phyloP scores from a whole-genome alignment of 1,284 basidiomycete genomes.

The Trichosporon coremiiforme region DNA sequence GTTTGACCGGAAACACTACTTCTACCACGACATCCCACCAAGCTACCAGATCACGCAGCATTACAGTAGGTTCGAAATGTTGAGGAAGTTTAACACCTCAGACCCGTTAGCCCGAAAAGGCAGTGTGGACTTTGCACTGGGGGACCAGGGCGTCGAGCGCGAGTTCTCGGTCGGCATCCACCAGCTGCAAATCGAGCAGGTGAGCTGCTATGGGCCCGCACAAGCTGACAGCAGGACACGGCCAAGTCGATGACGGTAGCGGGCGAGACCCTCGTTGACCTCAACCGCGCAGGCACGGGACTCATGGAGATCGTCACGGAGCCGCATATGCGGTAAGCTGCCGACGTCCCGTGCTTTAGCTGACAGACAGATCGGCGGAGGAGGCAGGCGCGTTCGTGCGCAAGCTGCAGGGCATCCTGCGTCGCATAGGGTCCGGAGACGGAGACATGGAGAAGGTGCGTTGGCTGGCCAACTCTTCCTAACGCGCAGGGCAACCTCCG shows the following conservation, averaged over 20 bases:
- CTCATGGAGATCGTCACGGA: constrained; percentile 96
- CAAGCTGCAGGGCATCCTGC: constrained; percentile 76
- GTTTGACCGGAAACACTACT: constrained; percentile 98
- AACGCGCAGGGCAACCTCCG: constrained; percentile 76
- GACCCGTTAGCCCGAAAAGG: constrained; percentile 81
- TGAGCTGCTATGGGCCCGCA: constrained; percentile 49
- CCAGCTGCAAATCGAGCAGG: constrained; percentile 96
- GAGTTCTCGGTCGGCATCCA: constrained; percentile 69
- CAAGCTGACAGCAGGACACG: constrained; percentile 69
- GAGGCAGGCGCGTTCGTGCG: constrained; percentile 89
- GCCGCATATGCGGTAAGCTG: constrained; percentile 77
- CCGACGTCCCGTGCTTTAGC: neutral
- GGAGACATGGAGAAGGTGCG: constrained; percentile 95
- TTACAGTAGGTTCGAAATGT: constrained; percentile 64
- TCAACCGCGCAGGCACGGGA: constrained; percentile 86
- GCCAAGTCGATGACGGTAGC: constrained; percentile 80
- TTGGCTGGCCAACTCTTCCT: neutral
- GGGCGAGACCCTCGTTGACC: constrained; percentile 71
- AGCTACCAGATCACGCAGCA: constrained; percentile 98
- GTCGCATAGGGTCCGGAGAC: constrained; percentile 83
- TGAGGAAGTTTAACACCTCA: constrained; percentile 39
- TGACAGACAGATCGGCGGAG: constrained; percentile 71
- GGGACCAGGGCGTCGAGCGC: constrained; percentile 54
- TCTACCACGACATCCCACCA: constrained; percentile 90
- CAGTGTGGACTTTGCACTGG: constrained; percentile 59